Conservation (phyloP, 352 stramenopile genomes). For the Pythium brachiatum region DNA sequence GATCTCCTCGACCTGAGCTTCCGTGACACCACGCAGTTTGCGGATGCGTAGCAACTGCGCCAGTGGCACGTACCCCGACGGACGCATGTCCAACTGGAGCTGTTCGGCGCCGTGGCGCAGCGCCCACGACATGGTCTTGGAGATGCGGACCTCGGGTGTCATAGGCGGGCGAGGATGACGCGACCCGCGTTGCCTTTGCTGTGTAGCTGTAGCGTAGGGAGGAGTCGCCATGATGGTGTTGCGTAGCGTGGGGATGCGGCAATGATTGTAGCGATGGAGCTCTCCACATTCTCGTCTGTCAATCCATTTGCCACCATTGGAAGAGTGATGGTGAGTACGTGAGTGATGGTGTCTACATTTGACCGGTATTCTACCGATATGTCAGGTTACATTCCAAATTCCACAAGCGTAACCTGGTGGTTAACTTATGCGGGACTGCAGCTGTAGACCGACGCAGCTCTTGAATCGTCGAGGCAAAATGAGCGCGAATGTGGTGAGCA, state of each 20-base stretch:
- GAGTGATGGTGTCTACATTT: constrained; percentile 9
- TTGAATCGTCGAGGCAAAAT: background rate
- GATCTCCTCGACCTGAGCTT: constrained; percentile 60
- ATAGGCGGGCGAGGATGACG: constrained; percentile 6
- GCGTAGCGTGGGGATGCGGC: background rate
- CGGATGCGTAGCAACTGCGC: constrained; percentile 44
- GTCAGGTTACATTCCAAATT: background rate
- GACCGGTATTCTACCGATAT: background rate
- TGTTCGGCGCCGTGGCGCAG: constrained; percentile 72
- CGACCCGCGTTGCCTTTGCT: background rate
- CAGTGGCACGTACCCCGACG: constrained; percentile 66
- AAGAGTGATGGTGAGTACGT: constrained; percentile 12
- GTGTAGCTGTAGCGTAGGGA: background rate
- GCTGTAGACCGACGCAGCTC: no score
- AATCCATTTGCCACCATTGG: no score
- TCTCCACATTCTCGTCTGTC: background rate
- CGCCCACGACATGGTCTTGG: constrained; percentile 74
- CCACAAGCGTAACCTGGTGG: background rate
- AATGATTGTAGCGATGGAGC: constrained; percentile 2
- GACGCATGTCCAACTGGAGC: constrained; percentile 63
- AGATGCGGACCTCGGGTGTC: constrained; percentile 60
- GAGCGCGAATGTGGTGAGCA: constrained; percentile 7
- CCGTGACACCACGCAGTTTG: constrained; percentile 50
- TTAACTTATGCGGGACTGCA: background rate
- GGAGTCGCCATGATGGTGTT: background rate